These are phyloP conservation scores for Pythium dissotocum DNA, from an alignment of 352 stramenopile genomes.

Conservation along the genomic window DNA sequence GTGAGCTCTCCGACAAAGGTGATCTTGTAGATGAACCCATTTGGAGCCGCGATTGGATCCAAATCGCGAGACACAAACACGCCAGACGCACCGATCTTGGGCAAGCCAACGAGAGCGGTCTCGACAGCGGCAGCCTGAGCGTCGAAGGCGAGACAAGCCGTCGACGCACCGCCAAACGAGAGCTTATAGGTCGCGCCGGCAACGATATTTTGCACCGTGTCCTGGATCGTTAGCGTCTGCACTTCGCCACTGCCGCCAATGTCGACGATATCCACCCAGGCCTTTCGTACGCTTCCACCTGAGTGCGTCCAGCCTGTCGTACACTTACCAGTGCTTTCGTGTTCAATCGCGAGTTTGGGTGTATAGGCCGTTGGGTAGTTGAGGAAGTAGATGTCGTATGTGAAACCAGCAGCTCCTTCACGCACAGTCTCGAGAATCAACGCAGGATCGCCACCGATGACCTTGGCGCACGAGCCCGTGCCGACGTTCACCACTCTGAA, in stretches of 20 bases:
- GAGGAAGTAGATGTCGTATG: slow-evolving; percentile 82
- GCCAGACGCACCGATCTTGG: slow-evolving; percentile 36
- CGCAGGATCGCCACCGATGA: slow-evolving; percentile 47
- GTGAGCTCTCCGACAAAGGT: slow-evolving; percentile 70
- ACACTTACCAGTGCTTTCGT: slow-evolving; percentile 31
- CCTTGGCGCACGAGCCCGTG: slow-evolving; percentile 36
- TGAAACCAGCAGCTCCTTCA: slow-evolving; percentile 53
- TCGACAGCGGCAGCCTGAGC: slow-evolving; percentile 28
- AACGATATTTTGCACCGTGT: slow-evolving; percentile 25
- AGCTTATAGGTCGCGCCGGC: slow-evolving; percentile 43
- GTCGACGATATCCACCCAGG: slow-evolving; percentile 41
- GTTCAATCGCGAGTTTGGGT: slow-evolving; percentile 36
- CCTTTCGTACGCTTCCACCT: slow-evolving; percentile 45
- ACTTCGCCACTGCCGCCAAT: slow-evolving; percentile 64
- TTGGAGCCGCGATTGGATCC: slow-evolving; percentile 39
- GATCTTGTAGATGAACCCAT: slow-evolving; percentile 62
- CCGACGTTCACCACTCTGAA: slow-evolving; percentile 60
- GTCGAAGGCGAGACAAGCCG: slow-evolving; percentile 44
- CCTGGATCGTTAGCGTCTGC: slow-evolving; percentile 49
- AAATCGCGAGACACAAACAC: slow-evolving; percentile 53
- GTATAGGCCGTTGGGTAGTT: slow-evolving; percentile 39
- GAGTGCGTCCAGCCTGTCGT: slow-evolving; percentile 33
- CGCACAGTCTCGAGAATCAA: slow-evolving; percentile 73
- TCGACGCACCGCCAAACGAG: slow-evolving; percentile 42
- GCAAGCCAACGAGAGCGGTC: slow-evolving; percentile 30